Evolutionary conservation across 768 basidiomycete genomes (phyloP).

Genomic region (Guyanaporus albipodus): DNA sequence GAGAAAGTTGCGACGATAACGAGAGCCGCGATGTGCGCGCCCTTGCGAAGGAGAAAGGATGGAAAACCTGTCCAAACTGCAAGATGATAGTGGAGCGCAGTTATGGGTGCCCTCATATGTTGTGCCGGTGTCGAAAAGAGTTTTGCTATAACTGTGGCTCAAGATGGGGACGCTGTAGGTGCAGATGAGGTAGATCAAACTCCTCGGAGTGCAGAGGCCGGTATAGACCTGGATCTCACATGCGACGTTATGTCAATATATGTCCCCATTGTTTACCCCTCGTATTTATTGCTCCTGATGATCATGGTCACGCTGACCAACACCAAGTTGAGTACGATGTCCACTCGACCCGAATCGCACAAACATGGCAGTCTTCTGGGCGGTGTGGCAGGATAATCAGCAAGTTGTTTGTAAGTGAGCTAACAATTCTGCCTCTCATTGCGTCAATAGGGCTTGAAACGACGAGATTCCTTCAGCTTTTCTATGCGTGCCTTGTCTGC

Average conservation of each 20-base stretch:
- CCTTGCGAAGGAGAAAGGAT: constrained; percentile 44
- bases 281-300: neutral
- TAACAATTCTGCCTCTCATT: neutral
- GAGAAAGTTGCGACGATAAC: constrained; percentile 41
- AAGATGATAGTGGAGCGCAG: constrained; percentile 49
- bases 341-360: no score
- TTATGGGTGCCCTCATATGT: constrained; percentile 56
- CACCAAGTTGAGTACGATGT: no score
- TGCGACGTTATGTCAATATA: neutral
- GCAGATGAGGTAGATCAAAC: neutral
- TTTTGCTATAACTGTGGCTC: constrained; percentile 26
- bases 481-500: constrained; percentile 65
- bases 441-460: constrained; percentile 82
- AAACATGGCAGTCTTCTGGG: no score
- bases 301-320: no score
- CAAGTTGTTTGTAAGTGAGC: neutral
- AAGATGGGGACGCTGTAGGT: constrained; percentile 5
- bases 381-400: neutral
- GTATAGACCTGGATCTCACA: neutral
- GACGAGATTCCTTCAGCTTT: constrained; percentile 58
- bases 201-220: neutral
- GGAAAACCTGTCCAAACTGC: constrained; percentile 64
- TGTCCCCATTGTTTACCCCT: neutral
- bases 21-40: constrained; percentile 38
- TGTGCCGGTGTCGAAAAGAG: constrained; percentile 41